Evolutionary conservation across 805 yeast genomes (phyloP).

Genomic region (Sugiyamaella marilandica): DNA sequence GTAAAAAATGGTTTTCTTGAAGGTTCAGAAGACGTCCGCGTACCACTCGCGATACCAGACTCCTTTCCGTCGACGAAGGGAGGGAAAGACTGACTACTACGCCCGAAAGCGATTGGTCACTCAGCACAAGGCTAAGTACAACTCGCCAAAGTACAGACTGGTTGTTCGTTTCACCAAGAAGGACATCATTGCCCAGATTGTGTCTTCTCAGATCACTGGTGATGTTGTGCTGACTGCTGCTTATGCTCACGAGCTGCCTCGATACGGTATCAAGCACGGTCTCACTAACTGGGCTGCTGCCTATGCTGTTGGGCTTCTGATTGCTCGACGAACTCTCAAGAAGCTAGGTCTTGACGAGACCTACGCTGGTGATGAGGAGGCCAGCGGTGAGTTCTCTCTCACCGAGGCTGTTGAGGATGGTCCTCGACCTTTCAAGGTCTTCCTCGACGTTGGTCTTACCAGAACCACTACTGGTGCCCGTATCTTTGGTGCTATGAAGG

Average conservation of each 20-base stretch:
- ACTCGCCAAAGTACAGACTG: slow-evolving; percentile 98
- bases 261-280: slow-evolving; percentile 96
- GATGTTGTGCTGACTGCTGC: slow-evolving; percentile 96
- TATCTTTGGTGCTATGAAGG: slow-evolving; percentile 98
- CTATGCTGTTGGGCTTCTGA: slow-evolving; percentile 95
- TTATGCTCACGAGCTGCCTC: slow-evolving; percentile 98
- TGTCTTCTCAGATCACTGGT: slow-evolving; percentile 96
- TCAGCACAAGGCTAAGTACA: slow-evolving; percentile 99
- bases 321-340: slow-evolving; percentile 98
- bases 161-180: slow-evolving; percentile 99
- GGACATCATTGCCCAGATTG: slow-evolving; percentile 97
- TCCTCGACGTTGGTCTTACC: slow-evolving; percentile 98
- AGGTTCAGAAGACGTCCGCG: slow-evolving; percentile 73
- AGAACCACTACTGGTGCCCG: slow-evolving; percentile 99
- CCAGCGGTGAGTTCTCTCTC: slow-evolving; percentile 97
- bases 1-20: slow-evolving; percentile 69
- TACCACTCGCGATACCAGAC: slow-evolving; percentile 99
- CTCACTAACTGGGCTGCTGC: slow-evolving; percentile 99
- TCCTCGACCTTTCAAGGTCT: slow-evolving; percentile 99
- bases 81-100: slow-evolving; percentile 99
- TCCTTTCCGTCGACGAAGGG: slow-evolving; percentile 99
- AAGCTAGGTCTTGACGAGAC: slow-evolving; percentile 98
- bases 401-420: slow-evolving; percentile 99
- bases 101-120: slow-evolving; percentile 99
- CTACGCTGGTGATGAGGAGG: slow-evolving; percentile 98